Evolutionary conservation across 148 eudicot genomes (phyloP).

Genomic region (Persicaria maculosa): DNA sequence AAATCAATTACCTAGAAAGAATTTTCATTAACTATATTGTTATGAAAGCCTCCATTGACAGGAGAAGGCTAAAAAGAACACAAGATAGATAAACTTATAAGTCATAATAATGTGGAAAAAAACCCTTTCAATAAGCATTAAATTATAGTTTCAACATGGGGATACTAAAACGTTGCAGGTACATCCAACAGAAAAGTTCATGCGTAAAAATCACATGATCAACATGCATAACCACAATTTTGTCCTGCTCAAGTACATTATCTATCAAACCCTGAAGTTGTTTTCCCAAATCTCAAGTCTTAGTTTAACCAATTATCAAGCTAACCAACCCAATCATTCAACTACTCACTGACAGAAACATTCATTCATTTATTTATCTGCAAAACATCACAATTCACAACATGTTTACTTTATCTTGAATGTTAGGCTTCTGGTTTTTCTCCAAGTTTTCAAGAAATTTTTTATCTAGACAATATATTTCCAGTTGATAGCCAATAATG

Average conservation of each 20-base stretch:
- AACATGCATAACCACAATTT: not conserved
- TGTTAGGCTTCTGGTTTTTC: not conserved
- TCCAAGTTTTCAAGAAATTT: not conserved
- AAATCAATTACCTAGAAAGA: conserved; percentile 77
- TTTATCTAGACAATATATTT: not conserved
- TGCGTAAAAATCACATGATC: not conserved
- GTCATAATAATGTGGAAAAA: not conserved
- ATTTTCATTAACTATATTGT: not conserved
- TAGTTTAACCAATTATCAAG: not conserved
- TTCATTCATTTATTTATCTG: not conserved
- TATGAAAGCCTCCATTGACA: not conserved
- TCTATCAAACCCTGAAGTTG: not conserved
- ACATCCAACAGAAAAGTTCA: not conserved
- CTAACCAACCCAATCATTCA: not conserved
- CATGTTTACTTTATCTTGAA: not conserved
- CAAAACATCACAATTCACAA: not conserved
- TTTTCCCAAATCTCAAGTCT: not conserved
- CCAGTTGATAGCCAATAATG: not conserved
- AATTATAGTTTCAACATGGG: not conserved
- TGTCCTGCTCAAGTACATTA: not conserved
- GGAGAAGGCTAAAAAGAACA: not conserved
- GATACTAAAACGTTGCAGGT: not conserved
- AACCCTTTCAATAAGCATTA: not conserved
- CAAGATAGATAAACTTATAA: not conserved
- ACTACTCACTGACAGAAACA: not conserved